Conservation (phyloP, 2,329 filamentous ascomycete genomes). For the Fusarium multiceps region DNA sequence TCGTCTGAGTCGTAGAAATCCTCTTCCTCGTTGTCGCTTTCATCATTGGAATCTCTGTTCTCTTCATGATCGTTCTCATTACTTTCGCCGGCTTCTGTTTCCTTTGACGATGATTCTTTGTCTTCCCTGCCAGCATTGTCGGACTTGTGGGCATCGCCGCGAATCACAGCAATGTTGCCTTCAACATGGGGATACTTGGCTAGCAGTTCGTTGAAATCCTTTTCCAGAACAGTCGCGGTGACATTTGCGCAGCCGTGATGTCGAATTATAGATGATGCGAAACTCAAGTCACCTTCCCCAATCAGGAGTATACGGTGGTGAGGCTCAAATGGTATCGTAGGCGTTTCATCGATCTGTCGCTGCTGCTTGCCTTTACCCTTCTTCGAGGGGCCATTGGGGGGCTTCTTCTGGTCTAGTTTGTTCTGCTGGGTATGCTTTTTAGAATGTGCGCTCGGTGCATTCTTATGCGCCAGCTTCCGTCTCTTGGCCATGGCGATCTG, state of each 20-base stretch:
- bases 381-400: constrained; percentile 34
- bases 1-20: constrained; percentile 36
- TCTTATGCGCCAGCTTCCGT: constrained; percentile 54
- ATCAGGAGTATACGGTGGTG: constrained; percentile 78
- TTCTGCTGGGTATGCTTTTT: constrained; percentile 38
- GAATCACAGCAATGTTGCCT: constrained; percentile 67
- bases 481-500: constrained; percentile 54
- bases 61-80: constrained; percentile 15
- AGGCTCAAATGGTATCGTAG: constrained; percentile 74
- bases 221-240: constrained; percentile 77
- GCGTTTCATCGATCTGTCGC: constrained; percentile 48
- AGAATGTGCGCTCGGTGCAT: constrained; percentile 30
- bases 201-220: constrained; percentile 64
- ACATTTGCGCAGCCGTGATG: constrained; percentile 75
- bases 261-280: constrained; percentile 73
- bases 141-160: constrained; percentile 36
- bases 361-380: constrained; percentile 44
- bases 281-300: constrained; percentile 85
- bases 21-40: constrained; percentile 35
- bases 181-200: constrained; percentile 80
- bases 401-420: constrained; percentile 36
- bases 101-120: neutral
- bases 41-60: constrained; percentile 23
- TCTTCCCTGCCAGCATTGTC: constrained; percentile 20
- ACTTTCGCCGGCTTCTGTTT: constrained; percentile 10